phyloP scores from a whole-genome alignment of 179 eudicot genomes.

The Beta macrorhiza region DNA sequence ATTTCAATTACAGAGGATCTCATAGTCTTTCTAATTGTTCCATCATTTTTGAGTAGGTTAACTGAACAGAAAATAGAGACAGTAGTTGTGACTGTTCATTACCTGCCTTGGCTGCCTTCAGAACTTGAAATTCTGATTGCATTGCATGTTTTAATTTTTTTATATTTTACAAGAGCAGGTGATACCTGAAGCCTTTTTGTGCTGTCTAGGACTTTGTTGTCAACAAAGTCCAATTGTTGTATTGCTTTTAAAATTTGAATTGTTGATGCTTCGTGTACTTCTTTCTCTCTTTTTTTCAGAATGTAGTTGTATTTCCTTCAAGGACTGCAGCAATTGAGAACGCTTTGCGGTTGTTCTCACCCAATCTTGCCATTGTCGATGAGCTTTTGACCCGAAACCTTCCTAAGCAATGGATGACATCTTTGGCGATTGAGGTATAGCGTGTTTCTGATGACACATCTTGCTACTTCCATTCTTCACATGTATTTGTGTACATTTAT shows the following conservation, averaged over 20 bases:
- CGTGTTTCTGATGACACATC: conserved; percentile 4
- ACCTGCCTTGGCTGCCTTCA: not conserved
- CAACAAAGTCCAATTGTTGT: no score
- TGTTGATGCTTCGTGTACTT: conserved; percentile 13
- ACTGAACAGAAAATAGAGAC: not conserved
- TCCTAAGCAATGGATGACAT: conserved; percentile 89
- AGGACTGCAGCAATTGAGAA: conserved; percentile 92
- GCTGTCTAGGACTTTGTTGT: not conserved
- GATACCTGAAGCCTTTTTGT: conserved; percentile 4
- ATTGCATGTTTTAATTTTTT: not conserved
- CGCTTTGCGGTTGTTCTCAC: conserved; percentile 77
- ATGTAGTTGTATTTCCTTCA: conserved; percentile 90
- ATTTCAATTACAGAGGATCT: not conserved
- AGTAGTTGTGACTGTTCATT: not conserved
- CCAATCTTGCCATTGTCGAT: conserved; percentile 91
- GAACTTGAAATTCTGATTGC: not conserved
- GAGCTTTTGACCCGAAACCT: conserved; percentile 75
- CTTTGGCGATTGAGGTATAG: conserved; percentile 74
- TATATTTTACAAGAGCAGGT: not conserved
- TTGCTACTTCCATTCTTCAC: not conserved
- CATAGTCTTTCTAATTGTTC: not conserved
- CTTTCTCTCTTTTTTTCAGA: conserved; percentile 41
- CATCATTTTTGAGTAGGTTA: not conserved
- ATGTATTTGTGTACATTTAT: not conserved
- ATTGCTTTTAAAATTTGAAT: not conserved